These are phyloP conservation scores for Colletotrichum sublineola DNA, from an alignment of 2,329 filamentous ascomycete genomes.

Conservation along the genomic window DNA sequence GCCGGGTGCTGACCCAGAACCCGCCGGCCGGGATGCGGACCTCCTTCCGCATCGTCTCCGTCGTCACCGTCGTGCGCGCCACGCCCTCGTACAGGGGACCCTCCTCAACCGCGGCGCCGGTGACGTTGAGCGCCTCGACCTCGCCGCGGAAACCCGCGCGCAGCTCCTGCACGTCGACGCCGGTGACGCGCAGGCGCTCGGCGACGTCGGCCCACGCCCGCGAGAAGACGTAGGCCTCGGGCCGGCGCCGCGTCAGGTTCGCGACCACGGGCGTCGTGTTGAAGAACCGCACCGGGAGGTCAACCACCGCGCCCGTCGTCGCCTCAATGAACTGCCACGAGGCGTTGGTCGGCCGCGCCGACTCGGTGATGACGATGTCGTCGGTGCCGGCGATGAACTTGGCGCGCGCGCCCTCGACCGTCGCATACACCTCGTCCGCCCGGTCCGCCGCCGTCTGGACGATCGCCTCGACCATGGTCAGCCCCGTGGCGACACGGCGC, in stretches of 20 bases:
- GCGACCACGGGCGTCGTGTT: slow-evolving; percentile 47
- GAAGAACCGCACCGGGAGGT: slow-evolving; percentile 48
- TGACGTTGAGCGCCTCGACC: slow-evolving; percentile 49
- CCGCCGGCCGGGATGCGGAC: slow-evolving; percentile 48
- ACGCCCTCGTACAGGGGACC: slow-evolving; percentile 48
- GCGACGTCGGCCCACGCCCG: slow-evolving; percentile 48
- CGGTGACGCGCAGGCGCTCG: slow-evolving; percentile 46
- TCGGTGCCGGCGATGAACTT: slow-evolving; percentile 48
- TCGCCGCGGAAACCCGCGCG: slow-evolving; percentile 44
- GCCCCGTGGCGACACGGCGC: slow-evolving; percentile 47
- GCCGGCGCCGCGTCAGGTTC: slow-evolving; percentile 49
- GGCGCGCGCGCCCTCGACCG: slow-evolving; percentile 46
- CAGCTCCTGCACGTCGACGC: slow-evolving; percentile 47
- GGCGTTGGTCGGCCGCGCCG: slow-evolving; percentile 42
- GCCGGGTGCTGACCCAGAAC: slow-evolving; percentile 50
- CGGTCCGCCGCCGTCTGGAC: slow-evolving; percentile 50
- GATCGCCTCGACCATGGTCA: slow-evolving; percentile 48
- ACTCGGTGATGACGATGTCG: slow-evolving; percentile 49
- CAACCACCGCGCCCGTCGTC: slow-evolving; percentile 46
- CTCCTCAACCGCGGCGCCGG: slow-evolving; percentile 41
- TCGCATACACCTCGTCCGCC: slow-evolving; percentile 46
- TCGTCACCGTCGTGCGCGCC: slow-evolving; percentile 44
- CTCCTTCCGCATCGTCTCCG: slow-evolving; percentile 41
- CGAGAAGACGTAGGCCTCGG: slow-evolving; percentile 50
- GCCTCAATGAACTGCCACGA: slow-evolving; percentile 48